These are phyloP conservation scores for Gossypium turneri DNA, from an alignment of 345 rosid species.

Conservation along the genomic window DNA sequence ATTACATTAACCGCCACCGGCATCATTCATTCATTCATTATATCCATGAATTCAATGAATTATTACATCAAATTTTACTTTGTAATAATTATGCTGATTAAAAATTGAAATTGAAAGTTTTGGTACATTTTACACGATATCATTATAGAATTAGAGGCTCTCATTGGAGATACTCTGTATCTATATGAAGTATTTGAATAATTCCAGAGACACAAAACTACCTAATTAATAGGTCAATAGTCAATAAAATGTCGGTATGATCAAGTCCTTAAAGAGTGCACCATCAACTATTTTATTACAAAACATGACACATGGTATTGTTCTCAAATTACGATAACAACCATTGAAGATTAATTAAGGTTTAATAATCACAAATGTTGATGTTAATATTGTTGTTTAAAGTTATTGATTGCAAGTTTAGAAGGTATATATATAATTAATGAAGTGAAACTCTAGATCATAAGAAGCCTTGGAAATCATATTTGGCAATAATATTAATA, in stretches of 20 bases:
- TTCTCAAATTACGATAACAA: not conserved
- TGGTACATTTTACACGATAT: too few relatives aligned
- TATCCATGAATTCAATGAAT: not conserved
- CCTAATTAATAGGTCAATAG: not conserved
- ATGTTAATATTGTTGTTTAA: conserved; percentile 1
- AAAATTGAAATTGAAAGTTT: too few relatives aligned
- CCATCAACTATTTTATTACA: not conserved
- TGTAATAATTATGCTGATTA: too few relatives aligned
- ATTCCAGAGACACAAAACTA: not conserved
- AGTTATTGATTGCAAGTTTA: not conserved
- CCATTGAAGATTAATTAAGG: not conserved
- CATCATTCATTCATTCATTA: not conserved
- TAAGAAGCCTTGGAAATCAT: not conserved
- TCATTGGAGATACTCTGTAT: too few relatives aligned
- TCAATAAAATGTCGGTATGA: not conserved
- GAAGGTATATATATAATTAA: not conserved
- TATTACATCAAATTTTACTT: not conserved
- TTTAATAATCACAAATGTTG: not conserved
- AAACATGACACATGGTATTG: not conserved
- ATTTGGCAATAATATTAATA: not conserved
- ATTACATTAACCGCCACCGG: too few relatives aligned
- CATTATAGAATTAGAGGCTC: too few relatives aligned
- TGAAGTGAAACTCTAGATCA: not conserved
- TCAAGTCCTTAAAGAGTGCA: not conserved
- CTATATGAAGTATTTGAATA: not conserved